Evolutionary conservation across 139 green algal species (phyloP).

Genomic region (Spirogloea muscicola): DNA sequence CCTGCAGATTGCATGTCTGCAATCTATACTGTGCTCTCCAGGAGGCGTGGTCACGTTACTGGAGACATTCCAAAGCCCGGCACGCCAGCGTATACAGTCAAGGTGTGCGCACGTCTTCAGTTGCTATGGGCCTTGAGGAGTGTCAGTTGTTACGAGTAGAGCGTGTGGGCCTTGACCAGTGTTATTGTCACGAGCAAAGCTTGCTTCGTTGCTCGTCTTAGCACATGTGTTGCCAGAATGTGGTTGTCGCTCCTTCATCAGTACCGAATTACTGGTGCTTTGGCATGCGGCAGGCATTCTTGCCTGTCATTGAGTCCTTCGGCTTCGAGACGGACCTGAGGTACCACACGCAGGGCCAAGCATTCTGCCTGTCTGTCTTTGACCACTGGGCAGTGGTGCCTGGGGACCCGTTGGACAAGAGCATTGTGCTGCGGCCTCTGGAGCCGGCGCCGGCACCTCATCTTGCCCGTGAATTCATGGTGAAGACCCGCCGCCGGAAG

Average conservation of each 20-base stretch:
- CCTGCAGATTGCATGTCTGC: slow-evolving; percentile 88
- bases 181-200: too few species aligned
- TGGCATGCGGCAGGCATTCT: slow-evolving; percentile 59
- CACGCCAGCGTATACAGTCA: slow-evolving; percentile 58
- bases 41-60: slow-evolving; percentile 83
- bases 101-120: slow-evolving; percentile 41
- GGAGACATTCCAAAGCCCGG: slow-evolving; percentile 55
- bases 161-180: not conserved
- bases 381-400: slow-evolving; percentile 86
- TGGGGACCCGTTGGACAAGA: slow-evolving; percentile 54
- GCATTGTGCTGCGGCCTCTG: slow-evolving; percentile 84
- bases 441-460: slow-evolving; percentile 75
- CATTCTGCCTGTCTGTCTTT: slow-evolving; percentile 90
- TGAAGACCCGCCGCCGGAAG: slow-evolving; percentile 89
- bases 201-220: slow-evolving; percentile 13
- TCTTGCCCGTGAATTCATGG: slow-evolving; percentile 89
- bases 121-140: too few species aligned
- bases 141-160: not conserved
- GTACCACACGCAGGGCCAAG: slow-evolving; percentile 96
- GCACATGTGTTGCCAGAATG: not conserved
- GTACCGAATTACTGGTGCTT: too few species aligned
- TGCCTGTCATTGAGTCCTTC: slow-evolving; percentile 95
- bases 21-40: slow-evolving; percentile 95
- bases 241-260: too few species aligned
- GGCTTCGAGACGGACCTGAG: slow-evolving; percentile 98